Conservation (phyloP, 1,284 basidiomycete species). For the Ganoderma lucidum region DNA sequence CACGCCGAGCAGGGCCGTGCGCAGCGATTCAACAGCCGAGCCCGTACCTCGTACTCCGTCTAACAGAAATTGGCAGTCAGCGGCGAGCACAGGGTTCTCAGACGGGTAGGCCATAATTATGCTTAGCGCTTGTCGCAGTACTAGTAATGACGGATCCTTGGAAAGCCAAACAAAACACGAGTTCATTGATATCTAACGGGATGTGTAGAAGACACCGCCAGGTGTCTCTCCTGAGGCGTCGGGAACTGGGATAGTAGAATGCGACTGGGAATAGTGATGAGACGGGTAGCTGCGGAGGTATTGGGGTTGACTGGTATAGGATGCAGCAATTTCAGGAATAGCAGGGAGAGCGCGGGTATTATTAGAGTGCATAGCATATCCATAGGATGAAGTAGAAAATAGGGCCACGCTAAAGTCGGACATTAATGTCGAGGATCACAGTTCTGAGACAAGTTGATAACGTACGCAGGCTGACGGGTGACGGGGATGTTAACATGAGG, state of each 20-base stretch:
- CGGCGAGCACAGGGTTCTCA: constrained; percentile 45
- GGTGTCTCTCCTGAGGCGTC: constrained; percentile 55
- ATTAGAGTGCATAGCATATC: constrained; percentile 45
- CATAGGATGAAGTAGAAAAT: constrained; percentile 34
- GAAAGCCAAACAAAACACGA: constrained; percentile 42
- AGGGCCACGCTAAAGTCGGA: constrained; percentile 24
- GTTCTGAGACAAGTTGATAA: constrained; percentile 19
- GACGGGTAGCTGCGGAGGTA: constrained; percentile 50
- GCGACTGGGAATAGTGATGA: constrained; percentile 56
- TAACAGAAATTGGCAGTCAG: constrained; percentile 42
- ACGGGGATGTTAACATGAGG: constrained; percentile 33
- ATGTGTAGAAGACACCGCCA: constrained; percentile 57
- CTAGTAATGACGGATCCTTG: constrained; percentile 50
- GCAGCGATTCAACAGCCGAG: constrained; percentile 39
- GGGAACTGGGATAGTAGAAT: constrained; percentile 46
- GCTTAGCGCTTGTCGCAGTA: constrained; percentile 48
- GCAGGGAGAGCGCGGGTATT: constrained; percentile 56
- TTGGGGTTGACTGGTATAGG: constrained; percentile 39
- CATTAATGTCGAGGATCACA: constrained; percentile 14
- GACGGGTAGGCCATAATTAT: constrained; percentile 44
- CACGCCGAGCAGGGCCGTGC: constrained; percentile 38
- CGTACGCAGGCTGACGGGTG: constrained; percentile 59
- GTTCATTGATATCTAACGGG: constrained; percentile 60
- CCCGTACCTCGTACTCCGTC: constrained; percentile 41
- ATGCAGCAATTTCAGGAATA: constrained; percentile 62